Evolutionary conservation across 2,329 filamentous ascomycete species (phyloP), one percentile per base, ranked within the genome.

Genomic region (Colletotrichum karsti): DNA sequence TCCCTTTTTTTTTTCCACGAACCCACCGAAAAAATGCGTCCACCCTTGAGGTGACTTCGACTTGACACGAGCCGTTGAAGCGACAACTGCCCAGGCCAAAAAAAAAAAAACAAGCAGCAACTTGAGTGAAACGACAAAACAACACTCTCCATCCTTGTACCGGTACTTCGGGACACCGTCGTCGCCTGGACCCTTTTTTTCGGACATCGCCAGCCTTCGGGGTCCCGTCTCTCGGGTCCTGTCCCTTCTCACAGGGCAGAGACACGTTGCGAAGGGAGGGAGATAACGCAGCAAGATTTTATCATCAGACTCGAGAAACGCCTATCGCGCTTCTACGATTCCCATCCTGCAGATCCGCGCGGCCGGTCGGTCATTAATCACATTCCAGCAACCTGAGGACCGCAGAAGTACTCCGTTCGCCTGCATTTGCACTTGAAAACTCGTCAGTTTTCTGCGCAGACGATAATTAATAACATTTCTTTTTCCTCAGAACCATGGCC

Each of bases 91-190:
- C 28, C n/a, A n/a, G 9, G 4, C 12, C 7, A 42, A 46, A 57
- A 63, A 48, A 35, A 56, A 30, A 63, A 63, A 54, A 35, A 56
- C 46, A 57, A 59, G 33, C 41, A 67, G 18, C 58, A 33, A 24
- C 28, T 64, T 41, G 42, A 5, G 10, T 33, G 37, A 58, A 67
- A 64, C 59, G 35, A 58, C 20, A 48, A 37, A 46, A 58, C 22
- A 67, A 53, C 24, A 68, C 18, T 39, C 18, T 30, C 30, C 60
- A 68, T 58, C 65, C 60, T 20, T 44, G 65, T 48, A 30, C 26
- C 60, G 54, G 46, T 22, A 68, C 54, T 59, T 54, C 51, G 39
- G 44, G 15, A 15, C 60, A 20, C 60, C 46, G 44, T 63, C 22
- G 18, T 24, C 28, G 41, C 30, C 22, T 50, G 41, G 37, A 54